Evolutionary conservation across 2,329 filamentous ascomycete genomes (phyloP), one percentile per base, ranked within the genome.

Genomic region (Alternaria ventricosa): DNA sequence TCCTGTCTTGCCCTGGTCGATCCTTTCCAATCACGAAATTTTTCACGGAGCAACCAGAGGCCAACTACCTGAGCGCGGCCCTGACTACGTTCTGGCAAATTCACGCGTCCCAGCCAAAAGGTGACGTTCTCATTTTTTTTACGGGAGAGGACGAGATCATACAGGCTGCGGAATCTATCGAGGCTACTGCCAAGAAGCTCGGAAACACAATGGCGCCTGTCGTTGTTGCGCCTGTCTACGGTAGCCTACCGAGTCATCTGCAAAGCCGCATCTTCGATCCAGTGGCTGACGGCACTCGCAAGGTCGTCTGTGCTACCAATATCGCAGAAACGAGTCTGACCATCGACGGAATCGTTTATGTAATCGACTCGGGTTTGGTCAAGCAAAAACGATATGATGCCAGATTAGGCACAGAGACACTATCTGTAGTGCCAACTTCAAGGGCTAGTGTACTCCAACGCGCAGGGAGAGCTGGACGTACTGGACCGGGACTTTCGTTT

Each of bases 131-230:
- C n/a, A 93, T 98, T 3, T 99, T 99, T 79, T 82, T 99, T 43
- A 97, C 95, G 0, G 96, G 96, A 44, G 94, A 98, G 76, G 96
- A 98, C 72, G 96, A 99, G 76, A 99, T 99, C 58, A 94, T 97
- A 73, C 88, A 92, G 1, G 94, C 93, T 0, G 92, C 96, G 73
- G 89, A 91, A 70, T 92, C 94, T 69, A 87, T 99, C 18, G 87
- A 91, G 50, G 93, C 97, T 69, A 97, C 94, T 1, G 90, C 92
- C 4, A 87, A 91, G 60, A 98, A 97, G 73, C 85, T 99, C 0
- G 95, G 95, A 0, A 91, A 87, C 61, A 91, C 94, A 45, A 89
- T 96, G 30, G 92, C 91, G 20, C 94, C 97, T 76, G 86, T 99
- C 56, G 89, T 98, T 22, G 91, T 97, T 6, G 93, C 92, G 75